Conservation (phyloP, 768 basidiomycete genomes). For the Russula sp. region DNA sequence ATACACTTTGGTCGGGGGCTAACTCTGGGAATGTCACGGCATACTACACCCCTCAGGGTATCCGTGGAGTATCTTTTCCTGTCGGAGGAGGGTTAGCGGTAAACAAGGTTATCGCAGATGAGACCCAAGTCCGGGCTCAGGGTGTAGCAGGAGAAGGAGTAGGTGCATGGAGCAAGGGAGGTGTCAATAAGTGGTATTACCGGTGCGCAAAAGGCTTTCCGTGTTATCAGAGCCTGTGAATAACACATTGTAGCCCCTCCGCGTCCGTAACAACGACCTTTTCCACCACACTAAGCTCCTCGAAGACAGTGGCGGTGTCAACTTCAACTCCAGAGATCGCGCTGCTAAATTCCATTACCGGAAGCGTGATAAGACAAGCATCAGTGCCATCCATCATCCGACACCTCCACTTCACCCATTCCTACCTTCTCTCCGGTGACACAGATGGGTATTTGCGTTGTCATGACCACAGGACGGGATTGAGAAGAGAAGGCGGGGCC, state of each 20-base stretch:
- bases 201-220: constrained; percentile 49
- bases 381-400: constrained; percentile 56
- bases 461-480: constrained; percentile 65
- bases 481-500: constrained; percentile 45
- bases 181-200: constrained; percentile 78
- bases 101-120: constrained; percentile 71
- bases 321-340: constrained; percentile 59
- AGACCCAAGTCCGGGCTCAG: constrained; percentile 70
- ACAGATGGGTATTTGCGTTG: constrained; percentile 71
- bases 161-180: constrained; percentile 82
- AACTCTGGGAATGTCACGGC: constrained; percentile 68
- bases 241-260: constrained; percentile 34
- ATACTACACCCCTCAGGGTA: constrained; percentile 59
- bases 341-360: constrained; percentile 72
- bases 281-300: constrained; percentile 50
- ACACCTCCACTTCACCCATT: constrained; percentile 64
- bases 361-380: constrained; percentile 56
- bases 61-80: constrained; percentile 70
- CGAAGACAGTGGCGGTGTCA: constrained; percentile 58
- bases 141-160: constrained; percentile 60
- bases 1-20: constrained; percentile 83
- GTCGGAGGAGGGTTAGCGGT: constrained; percentile 68
- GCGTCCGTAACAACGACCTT: constrained; percentile 41
- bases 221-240: constrained; percentile 44
- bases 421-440: constrained; percentile 62